These are phyloP conservation scores for Schizonepeta tenuifolia DNA, from an alignment of 257 asterid species.

Conservation along the genomic window DNA sequence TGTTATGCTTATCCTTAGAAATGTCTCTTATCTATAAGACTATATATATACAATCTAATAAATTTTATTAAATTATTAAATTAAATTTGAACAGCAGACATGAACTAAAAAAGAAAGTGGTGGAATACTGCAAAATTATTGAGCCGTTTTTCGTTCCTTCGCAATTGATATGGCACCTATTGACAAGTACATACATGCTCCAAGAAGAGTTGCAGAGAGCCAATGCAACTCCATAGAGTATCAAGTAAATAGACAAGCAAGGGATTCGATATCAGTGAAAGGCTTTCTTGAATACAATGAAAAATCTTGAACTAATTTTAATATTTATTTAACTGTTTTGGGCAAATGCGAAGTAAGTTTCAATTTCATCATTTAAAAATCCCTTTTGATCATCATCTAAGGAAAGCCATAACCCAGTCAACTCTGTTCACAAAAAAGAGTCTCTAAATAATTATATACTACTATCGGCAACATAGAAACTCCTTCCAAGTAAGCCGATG, in stretches of 20 bases:
- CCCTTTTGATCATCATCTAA: neutral
- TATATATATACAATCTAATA: too few relatives aligned
- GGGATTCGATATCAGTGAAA: neutral
- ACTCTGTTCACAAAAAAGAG: neutral
- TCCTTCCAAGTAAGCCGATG: constrained; percentile 1
- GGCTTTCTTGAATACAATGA: neutral
- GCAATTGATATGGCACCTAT: too few relatives aligned
- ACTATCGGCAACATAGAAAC: neutral
- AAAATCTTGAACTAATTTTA: neutral
- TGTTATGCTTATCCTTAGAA: too few relatives aligned
- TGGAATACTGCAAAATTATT: too few relatives aligned
- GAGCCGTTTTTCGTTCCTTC: too few relatives aligned
- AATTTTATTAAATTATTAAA: too few relatives aligned
- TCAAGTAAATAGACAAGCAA: neutral
- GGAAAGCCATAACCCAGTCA: neutral
- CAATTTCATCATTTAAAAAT: neutral
- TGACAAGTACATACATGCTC: too few relatives aligned
- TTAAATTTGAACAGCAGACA: too few relatives aligned
- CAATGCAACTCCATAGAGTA: too few relatives aligned
- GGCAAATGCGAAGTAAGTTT: neutral
- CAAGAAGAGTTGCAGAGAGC: too few relatives aligned
- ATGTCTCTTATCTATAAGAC: too few relatives aligned
- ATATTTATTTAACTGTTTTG: neutral
- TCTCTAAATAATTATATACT: neutral
- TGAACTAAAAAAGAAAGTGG: too few relatives aligned